Percentiles rank a stretch among this genome's conserved stretches.
Evolutionary conservation across 371 early-diverging fungal genomes (phyloP).

Genomic region (Catenaria anguillulae): DNA sequence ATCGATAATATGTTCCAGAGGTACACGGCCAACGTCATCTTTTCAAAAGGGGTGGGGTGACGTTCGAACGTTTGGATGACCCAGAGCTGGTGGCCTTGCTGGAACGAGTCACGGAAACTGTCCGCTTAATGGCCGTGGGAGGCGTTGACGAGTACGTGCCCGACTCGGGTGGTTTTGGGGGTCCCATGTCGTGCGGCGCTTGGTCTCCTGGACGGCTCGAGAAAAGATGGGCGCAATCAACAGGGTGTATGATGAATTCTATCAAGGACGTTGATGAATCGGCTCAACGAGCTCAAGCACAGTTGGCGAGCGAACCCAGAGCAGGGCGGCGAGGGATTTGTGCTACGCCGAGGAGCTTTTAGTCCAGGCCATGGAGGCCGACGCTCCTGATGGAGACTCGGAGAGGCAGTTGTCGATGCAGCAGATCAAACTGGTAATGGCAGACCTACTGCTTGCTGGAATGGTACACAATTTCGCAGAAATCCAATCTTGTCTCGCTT

Average conservation of each 20-base stretch:
- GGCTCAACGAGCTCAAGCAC: neutral
- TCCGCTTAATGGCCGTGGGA: neutral
- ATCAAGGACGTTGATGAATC: neutral
- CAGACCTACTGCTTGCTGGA: neutral
- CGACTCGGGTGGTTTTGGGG: neutral
- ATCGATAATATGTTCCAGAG: no score
- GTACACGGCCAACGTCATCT: neutral
- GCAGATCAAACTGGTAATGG: conserved; percentile 6
- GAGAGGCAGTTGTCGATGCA: no score
- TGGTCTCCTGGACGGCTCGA: neutral
- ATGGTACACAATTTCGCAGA: neutral
- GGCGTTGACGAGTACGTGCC: neutral
- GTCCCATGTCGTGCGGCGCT: neutral
- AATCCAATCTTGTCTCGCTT: neutral
- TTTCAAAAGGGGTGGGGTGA: neutral
- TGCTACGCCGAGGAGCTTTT: no score
- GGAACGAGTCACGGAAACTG: neutral
- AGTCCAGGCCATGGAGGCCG: neutral
- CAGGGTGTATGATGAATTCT: neutral
- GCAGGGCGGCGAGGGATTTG: no score
- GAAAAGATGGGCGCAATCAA: neutral
- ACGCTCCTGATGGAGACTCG: no score
- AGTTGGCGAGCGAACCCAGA: neutral
- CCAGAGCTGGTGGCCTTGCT: neutral
- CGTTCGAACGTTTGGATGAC: neutral